Evolutionary conservation across 192 early-diverging fungal genomes (phyloP), one percentile per base, ranked within the genome.

Genomic region (Helicostylum pulchrum): DNA sequence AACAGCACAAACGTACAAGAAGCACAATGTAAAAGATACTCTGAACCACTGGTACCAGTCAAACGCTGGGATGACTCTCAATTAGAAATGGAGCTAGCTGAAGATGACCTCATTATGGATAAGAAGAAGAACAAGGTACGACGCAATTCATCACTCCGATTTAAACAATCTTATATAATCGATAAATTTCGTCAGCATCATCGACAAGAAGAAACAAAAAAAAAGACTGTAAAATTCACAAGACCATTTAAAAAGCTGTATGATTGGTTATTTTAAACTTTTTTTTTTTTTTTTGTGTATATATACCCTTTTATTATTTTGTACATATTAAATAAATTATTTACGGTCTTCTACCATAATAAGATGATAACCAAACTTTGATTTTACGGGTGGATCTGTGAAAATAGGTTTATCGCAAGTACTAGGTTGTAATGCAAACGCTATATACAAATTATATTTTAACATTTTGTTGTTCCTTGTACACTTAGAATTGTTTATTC

Each of bases 321-420:
- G 9, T 9, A 39, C 36, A 39, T 9, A 10, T 39, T 39, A 26
- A 26, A 26, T 39, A 39, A 9, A 39, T 39, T 39, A 39, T 39
- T 39, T 39, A 39, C 36, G 36, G 9, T 39, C 36, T 68, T 68
- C 91, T 0, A 94, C 90, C 92, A 94, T 91, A 48, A 94, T 91
- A 56, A 94, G 86, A 66, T 94, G 92, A 77, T 91, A 94, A 7
- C 92, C 92, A 66, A 82, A 80, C 45, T 77, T 72, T 42, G 87
- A 90, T 70, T 66, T 71, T 69, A 82, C 78, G 3, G 91, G 90
- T 42, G 86, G 85, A 14, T 89, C 72, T 4, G 88, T 92, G 68
- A 86, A 88, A 6, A 83, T 68, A 8, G 92, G 92, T 39, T 76
- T 80, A 26, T 78, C 83, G 43, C 75, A 78, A 2, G 83, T 82